Evolutionary conservation across 2,329 filamentous ascomycete genomes (phyloP).

Genomic region (Drechslerella dactyloides): DNA sequence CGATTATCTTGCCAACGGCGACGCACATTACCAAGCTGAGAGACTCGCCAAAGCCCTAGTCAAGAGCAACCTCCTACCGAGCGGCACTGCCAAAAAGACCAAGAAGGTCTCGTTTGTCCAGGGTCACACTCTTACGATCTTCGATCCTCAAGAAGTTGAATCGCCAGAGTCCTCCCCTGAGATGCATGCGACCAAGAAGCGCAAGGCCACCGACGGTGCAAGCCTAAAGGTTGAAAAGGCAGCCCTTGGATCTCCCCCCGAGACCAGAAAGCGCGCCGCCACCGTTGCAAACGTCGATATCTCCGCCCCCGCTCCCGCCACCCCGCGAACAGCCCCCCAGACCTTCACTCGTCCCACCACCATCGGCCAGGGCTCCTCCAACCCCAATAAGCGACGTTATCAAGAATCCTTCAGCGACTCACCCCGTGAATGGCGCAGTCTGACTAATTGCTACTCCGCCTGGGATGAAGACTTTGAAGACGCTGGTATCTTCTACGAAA

Average conservation of each 20-base stretch:
- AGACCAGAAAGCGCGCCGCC: constrained; percentile 3
- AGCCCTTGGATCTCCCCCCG: neutral
- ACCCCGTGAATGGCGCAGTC: constrained; percentile 46
- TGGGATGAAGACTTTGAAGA: constrained; percentile 47
- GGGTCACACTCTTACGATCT: constrained; percentile 21
- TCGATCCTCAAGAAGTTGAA: constrained; percentile 19
- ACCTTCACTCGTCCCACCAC: constrained; percentile 28
- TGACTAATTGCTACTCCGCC: constrained; percentile 28
- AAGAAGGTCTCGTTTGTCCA: constrained; percentile 38
- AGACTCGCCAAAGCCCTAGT: constrained; percentile 26
- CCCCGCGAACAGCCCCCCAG: neutral
- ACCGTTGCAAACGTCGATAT: constrained; percentile 3
- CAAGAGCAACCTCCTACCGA: neutral
- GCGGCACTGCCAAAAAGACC: neutral
- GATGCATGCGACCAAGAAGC: constrained; percentile 19
- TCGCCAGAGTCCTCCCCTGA: constrained; percentile 14
- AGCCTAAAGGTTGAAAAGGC: neutral
- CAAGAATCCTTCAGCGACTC: constrained; percentile 31
- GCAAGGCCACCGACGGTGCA: neutral
- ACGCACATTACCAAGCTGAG: constrained; percentile 13
- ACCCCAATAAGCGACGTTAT: constrained; percentile 28
- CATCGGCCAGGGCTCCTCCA: constrained; percentile 24
- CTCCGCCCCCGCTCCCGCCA: neutral
- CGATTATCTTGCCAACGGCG: neutral
- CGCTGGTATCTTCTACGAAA: constrained; percentile 34